Percentiles rank a stretch among this genome's conserved stretches.
Evolutionary conservation across 192 early-diverging fungal genomes (phyloP).

Genomic region (Cladochytrium replicatum): DNA sequence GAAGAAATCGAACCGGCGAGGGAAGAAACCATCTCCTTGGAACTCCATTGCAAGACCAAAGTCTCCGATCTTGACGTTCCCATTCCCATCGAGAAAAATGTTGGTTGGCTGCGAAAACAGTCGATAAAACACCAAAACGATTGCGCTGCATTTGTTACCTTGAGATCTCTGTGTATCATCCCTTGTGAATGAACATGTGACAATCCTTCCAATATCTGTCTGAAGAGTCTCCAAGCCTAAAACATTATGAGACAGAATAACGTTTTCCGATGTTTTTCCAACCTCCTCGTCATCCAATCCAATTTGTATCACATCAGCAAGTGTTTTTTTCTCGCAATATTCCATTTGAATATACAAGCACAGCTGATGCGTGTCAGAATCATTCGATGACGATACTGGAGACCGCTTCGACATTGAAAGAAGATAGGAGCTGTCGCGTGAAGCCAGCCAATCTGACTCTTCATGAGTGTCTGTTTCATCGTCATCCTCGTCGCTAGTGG

Average conservation of each 20-base stretch:
- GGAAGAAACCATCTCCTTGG: too few relatives aligned
- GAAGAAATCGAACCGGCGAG: too few relatives aligned
- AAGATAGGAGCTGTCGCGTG: too few relatives aligned
- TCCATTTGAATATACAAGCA: constrained; percentile 99
- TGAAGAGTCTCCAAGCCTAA: constrained; percentile 70
- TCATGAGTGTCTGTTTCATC: constrained; percentile 25
- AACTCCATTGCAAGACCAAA: constrained; percentile 72
- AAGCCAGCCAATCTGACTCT: constrained; percentile 7
- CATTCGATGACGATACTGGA: too few relatives aligned
- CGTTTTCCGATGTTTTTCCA: neutral
- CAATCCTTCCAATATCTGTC: constrained; percentile 87
- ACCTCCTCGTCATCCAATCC: constrained; percentile 61
- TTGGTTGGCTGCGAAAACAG: too few relatives aligned
- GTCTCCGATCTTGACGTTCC: constrained; percentile 56
- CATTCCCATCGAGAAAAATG: constrained; percentile 37
- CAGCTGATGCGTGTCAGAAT: too few relatives aligned
- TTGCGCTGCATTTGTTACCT: neutral
- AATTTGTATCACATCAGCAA: constrained; percentile 68
- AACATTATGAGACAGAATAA: neutral
- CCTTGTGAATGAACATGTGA: too few relatives aligned
- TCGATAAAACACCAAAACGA: too few relatives aligned
- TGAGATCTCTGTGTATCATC: constrained; percentile 13
- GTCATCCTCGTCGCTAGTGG: constrained; percentile 32
- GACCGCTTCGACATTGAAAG: too few relatives aligned
- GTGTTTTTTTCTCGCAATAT: constrained; percentile 91